Base-by-base conservation (phyloP, 2,329 filamentous ascomycete genomes). In the Scytalidium sp. region DNA sequence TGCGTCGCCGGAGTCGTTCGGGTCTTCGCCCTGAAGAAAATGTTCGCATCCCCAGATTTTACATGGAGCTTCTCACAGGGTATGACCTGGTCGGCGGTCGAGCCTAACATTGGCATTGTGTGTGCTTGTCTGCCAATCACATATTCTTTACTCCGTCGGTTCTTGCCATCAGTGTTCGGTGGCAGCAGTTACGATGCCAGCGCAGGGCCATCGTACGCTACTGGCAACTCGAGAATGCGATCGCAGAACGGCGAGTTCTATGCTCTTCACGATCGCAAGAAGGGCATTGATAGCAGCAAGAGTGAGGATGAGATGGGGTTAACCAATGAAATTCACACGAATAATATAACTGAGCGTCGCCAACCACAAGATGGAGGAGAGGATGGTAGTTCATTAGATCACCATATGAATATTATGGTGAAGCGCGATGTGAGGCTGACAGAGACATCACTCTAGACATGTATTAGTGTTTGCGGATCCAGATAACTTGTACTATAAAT, bases 41-140 rank as follows among this genome's bases (percentile, higher is more conserved):
- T 64, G 43, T 56, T 56, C 17, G 20, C 55, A 3, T 49, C 53
- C 43, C 20, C 43, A 2, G 60, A 66, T 45, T 19, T 67, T 11
- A 62, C 62, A 3, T 67, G 61, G 61, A 57, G 56, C n/a, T 55
- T 64, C 41, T 60, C 56, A 32, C 52, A 61, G n/a, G 60, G 60
- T 19, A 66, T 67, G 49, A 36, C 51, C 11, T 53, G 53, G 50
- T 48, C 50, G 17, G 45, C 41, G 19, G 43, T 55, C 41, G 53
- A 55, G 29, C 29, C 47, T 20, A 41, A 40, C 11, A 39, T 51
- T 7, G 50, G 41, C 45, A 50, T 55, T 39, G 44, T 55, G 21
- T 55, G 53, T 23, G 51, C 51, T 19, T 55, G 52, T 19, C 47
- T 52, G 50, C 51, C 53, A 3, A 41, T 41, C 29, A 41, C 49